These are phyloP conservation scores for Ustilago trichophora DNA, from an alignment of 1,284 basidiomycete genomes.

Conservation along the genomic window DNA sequence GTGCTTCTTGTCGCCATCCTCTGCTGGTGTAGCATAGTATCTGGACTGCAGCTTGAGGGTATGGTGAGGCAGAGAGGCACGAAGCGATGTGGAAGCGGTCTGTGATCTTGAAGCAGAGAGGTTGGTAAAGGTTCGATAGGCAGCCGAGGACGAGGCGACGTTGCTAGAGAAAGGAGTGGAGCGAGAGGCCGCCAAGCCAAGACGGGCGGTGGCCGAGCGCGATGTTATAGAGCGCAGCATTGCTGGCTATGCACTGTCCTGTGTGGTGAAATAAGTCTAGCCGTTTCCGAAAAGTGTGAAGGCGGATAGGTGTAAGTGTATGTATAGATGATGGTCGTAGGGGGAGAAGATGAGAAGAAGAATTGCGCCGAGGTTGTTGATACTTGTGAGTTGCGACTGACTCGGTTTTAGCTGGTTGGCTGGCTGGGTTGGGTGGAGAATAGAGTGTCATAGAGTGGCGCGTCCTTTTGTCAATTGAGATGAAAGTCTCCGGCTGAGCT, in stretches of 20 bases:
- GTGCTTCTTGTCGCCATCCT: conserved; percentile 38
- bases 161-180: conserved; percentile 7
- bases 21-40: conserved; percentile 43
- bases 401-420: no score
- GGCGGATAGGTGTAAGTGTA: no score
- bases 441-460: not conserved
- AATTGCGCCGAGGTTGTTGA: not conserved
- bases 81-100: conserved; percentile 12
- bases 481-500: conserved; percentile 9
- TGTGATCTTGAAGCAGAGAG: conserved; percentile 22
- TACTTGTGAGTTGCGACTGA: no score
- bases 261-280: not conserved
- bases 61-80: not conserved
- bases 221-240: conserved; percentile 49
- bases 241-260: not conserved
- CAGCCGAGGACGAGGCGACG: conserved; percentile 6
- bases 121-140: conserved; percentile 20
- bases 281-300: no score
- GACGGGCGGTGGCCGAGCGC: conserved; percentile 20
- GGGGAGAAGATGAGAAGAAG: no score
- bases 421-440: conserved; percentile 13
- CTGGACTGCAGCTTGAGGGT: conserved; percentile 13
- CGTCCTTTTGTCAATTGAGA: conserved; percentile 1
- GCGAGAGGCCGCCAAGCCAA: conserved; percentile 17
- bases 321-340: no score